These are phyloP conservation scores for Nicotiana benthamiana DNA, from an alignment of 257 asterid species.

Conservation along the genomic window DNA sequence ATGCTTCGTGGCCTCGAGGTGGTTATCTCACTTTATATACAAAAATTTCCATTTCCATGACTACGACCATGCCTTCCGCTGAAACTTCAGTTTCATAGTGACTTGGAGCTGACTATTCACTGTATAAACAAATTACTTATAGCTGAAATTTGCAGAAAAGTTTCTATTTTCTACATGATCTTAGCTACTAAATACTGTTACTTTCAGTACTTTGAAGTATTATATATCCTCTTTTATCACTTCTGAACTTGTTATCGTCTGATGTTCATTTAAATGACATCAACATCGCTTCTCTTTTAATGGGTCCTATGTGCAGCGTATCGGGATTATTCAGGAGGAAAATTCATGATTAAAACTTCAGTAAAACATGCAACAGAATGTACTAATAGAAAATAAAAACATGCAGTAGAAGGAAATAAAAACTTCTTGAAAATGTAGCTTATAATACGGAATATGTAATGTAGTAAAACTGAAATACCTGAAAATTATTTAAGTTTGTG, in stretches of 20 bases:
- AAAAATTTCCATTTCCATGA: conserved; percentile 77
- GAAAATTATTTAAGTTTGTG: no score
- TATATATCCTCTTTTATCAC: neutral
- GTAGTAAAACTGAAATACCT: no score
- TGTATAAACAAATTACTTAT: neutral
- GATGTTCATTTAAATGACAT: neutral
- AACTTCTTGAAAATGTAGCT: no score
- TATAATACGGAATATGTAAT: no score
- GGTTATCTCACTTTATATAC: conserved; percentile 71
- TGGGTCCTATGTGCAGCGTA: no score
- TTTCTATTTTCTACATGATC: neutral
- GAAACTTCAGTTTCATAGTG: neutral
- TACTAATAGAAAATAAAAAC: no score
- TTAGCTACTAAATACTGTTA: neutral
- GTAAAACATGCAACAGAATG: no score
- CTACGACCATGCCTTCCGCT: conserved; percentile 74
- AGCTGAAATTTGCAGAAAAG: neutral
- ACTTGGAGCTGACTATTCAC: neutral
- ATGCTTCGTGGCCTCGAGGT: conserved; percentile 66
- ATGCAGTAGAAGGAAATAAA: no score
- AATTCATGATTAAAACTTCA: no score
- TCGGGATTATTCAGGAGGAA: no score
- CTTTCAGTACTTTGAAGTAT: neutral
- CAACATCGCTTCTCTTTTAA: neutral
- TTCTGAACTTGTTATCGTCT: neutral